Base-by-base conservation (phyloP, 148 eudicot species). In the Silene conica region DNA sequence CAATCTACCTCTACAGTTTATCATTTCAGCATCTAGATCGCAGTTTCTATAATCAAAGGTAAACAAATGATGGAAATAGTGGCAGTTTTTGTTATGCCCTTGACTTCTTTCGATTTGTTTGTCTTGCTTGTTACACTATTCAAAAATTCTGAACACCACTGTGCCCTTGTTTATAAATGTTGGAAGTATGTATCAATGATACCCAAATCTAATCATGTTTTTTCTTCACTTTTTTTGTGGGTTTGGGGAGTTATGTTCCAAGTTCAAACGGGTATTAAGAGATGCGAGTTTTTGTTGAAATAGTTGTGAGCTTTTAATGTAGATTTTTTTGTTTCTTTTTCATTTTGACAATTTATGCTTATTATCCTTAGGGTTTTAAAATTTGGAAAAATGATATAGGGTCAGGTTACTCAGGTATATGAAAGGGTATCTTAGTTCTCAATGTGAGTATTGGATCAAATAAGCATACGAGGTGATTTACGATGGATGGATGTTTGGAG, bases 241-340 rank as follows among this genome's bases (percentile, higher is more conserved):
- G 8, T 4, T 31, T 26, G 10, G 9, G n/a, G 67, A 63, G 43
- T 62, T 63, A 63, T 14, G 6, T 63, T 63, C 20, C 11, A 28
- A 4, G 67, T 26, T 63, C 18, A 63, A 13, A 25, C 28, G 67
- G 38, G 38, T 16, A 13, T 34, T 65, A 45, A 58, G 6, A 3
- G 67, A 63, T 63, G 67, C 25, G 67, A 18, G 15, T 66, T 66
- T 34, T 19, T 10, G 20, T 45, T 19, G 71, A 46, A 18, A 45
- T 45, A 67, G 56, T 67, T 67, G 14, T 11, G 31, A 45, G 48
- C 71, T 67, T 67, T 67, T 13, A 43, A 13, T 43, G 13, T n/a
- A n/a, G n/a, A n/a, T n/a, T n/a, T n/a, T n/a, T n/a, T n/a, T n/a
- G 25, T 63, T 26, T 63, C 3, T 12, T 63, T 63, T 28, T 63